Conservation (phyloP, 768 basidiomycete species). For the Phlebiopsis flavidoalba region DNA sequence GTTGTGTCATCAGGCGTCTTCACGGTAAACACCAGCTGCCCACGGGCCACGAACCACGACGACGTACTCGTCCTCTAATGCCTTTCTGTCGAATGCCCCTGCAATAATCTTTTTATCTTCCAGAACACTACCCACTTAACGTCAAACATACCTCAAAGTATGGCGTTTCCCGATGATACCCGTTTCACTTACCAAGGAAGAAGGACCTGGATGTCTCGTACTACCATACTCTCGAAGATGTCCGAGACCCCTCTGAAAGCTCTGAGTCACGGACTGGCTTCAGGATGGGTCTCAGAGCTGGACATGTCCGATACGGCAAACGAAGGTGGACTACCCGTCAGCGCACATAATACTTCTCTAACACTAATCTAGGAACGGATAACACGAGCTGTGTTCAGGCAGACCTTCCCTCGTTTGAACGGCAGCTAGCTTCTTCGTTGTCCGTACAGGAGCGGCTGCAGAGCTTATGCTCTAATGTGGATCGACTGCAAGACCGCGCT, state of each 20-base stretch:
- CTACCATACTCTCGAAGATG: conserved; percentile 64
- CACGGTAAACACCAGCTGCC: not conserved
- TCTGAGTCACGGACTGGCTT: conserved; percentile 54
- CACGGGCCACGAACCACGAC: not conserved
- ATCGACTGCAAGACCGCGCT: conserved; percentile 44
- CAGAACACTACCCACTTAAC: not conserved
- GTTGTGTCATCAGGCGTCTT: conserved; percentile 1
- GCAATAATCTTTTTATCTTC: not conserved
- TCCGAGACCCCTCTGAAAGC: conserved; percentile 55
- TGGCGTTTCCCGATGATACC: conserved; percentile 80
- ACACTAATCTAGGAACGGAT: conserved; percentile 49
- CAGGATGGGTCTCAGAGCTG: conserved; percentile 69
- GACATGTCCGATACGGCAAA: conserved; percentile 64
- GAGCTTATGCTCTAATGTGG: conserved; percentile 47
- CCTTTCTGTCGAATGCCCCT: no score
- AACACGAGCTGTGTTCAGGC: conserved; percentile 66
- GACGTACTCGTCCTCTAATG: no score
- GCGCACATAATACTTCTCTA: conserved; percentile 4
- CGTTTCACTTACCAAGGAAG: conserved; percentile 65
- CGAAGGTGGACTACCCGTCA: conserved; percentile 48
- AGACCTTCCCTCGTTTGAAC: conserved; percentile 58
- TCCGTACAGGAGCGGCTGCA: conserved; percentile 58
- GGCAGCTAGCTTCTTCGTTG: conserved; percentile 56
- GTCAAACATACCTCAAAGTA: conserved; percentile 20
- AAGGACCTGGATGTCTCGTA: conserved; percentile 61